Base-by-base conservation (phyloP, 768 basidiomycete genomes). In the Tricholoma furcatifolium region DNA sequence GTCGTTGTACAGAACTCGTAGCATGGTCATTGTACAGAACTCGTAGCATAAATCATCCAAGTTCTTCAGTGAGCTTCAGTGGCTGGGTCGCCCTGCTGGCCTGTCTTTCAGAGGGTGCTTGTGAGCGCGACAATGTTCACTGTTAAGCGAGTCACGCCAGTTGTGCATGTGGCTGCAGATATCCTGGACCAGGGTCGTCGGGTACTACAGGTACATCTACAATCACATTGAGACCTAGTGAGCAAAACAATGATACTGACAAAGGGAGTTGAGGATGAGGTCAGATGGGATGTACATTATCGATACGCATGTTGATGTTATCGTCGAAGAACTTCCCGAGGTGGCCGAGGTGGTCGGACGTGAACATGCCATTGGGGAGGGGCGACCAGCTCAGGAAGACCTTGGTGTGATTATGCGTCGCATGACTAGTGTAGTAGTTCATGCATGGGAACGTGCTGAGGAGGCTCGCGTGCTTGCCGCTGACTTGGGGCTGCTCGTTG, bases 261-360 rank as follows among this genome's bases (percentile, higher is more conserved):
- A n/a, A 24, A 50, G 54, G 31, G 47, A 45, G 36, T 12, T 36
- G 24, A n/a, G 20, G 20, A 27, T 12, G 17, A 31, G 27, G 47
- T n/a, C n/a, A n/a, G 15, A 8, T 14, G 15, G 15, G 21, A 56
- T 68, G 20, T 27, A 75, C 75, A 62, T 79, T 75, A 56, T 80
- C 79, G 11, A 82, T 65, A 14, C 74, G 66, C 35, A 72, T 55
- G 54, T 80, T 80, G 41, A 80, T 65, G 2, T 77, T 75, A 53
- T 82, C 80, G 39, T 81, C 78, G 45, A 82, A 82, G 62, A 78
- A 81, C 55, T 82, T 79, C 1, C 80, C 80, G 14, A 71, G 69
- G 58, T 82, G 80, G 1, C 68, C 63, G 2, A 80, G 69, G 6
- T 72, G 68, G 1, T 71, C 70, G n/a, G 74, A 73, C n/a, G 60